Evolutionary conservation across 306 rosid species (phyloP).

Genomic region (Cucurbita maxima): DNA sequence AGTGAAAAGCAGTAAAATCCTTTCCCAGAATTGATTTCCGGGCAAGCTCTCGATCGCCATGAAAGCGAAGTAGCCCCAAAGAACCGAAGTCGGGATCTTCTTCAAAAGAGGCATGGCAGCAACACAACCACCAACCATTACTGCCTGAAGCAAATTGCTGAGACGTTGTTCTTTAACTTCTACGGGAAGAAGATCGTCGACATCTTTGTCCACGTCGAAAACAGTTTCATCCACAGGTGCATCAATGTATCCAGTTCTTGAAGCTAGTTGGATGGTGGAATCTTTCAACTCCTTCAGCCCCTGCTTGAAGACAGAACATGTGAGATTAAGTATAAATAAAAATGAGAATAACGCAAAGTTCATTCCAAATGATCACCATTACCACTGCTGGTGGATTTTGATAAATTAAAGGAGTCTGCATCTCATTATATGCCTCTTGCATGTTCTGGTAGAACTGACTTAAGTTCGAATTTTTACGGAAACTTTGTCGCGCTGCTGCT

Average conservation of each 20-base stretch:
- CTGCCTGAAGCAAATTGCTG: constrained; percentile 81
- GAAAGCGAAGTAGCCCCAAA: constrained; percentile 97
- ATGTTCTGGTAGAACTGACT: constrained; percentile 63
- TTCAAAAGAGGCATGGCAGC: constrained; percentile 92
- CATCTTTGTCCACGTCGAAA: constrained; percentile 73
- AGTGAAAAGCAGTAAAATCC: constrained; percentile 78
- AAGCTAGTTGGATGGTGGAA: constrained; percentile 57
- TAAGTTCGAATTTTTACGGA: constrained; percentile 52
- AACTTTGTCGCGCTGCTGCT: constrained; percentile 55
- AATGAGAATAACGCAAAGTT: background rate
- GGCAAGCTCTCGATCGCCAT: constrained; percentile 99
- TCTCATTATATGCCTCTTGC: constrained; percentile 74
- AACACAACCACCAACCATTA: constrained; percentile 66
- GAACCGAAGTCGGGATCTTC: constrained; percentile 88
- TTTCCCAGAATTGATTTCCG: constrained; percentile 95
- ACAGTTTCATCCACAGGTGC: constrained; percentile 82
- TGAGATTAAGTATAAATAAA: background rate
- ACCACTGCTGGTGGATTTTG: constrained; percentile 75
- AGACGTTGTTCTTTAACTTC: constrained; percentile 94
- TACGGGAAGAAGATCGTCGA: constrained; percentile 82
- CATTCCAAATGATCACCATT: constrained; percentile 7
- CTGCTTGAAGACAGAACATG: constrained; percentile 16
- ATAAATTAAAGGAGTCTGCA: constrained; percentile 86
- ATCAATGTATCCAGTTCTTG: constrained; percentile 63
- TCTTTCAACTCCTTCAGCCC: constrained; percentile 82